Conservation (phyloP, 1,139 yeast genomes). For the Geotrichum macrosporum region DNA sequence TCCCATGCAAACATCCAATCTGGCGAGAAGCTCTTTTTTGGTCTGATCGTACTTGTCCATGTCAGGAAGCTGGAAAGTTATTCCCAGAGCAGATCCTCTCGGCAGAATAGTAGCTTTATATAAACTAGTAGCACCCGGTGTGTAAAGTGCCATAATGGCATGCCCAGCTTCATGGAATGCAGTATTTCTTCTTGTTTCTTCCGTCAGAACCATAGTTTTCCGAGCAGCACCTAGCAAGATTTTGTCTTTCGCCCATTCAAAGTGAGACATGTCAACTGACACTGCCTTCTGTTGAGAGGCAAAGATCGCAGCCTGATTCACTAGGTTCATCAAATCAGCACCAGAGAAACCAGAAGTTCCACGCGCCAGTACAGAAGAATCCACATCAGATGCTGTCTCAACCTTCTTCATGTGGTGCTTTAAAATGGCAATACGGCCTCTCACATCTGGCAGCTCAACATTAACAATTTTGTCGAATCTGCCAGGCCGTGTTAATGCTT, state of each 20-base stretch:
- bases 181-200: slow-evolving; percentile 86
- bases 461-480: slow-evolving; percentile 94
- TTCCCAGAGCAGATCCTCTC: slow-evolving; percentile 93
- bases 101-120: slow-evolving; percentile 97
- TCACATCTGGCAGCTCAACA: slow-evolving; percentile 94
- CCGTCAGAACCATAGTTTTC: slow-evolving; percentile 96
- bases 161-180: slow-evolving; percentile 99
- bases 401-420: slow-evolving; percentile 90
- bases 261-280: slow-evolving; percentile 83
- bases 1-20: slow-evolving; percentile 97
- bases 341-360: slow-evolving; percentile 99
- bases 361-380: slow-evolving; percentile 83
- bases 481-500: slow-evolving; percentile 97
- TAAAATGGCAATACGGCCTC: slow-evolving; percentile 92
- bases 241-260: slow-evolving; percentile 99
- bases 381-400: slow-evolving; percentile 78
- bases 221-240: slow-evolving; percentile 97
- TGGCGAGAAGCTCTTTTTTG: slow-evolving; percentile 80
- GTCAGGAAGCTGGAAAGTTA: slow-evolving; percentile 95
- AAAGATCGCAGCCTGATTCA: slow-evolving; percentile 95
- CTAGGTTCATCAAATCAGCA: slow-evolving; percentile 91
- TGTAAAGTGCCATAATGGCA: slow-evolving; percentile 91
- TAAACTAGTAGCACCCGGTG: slow-evolving; percentile 92
- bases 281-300: slow-evolving; percentile 92
- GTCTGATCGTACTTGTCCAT: slow-evolving; percentile 97